Base-by-base conservation (phyloP, 2,329 filamentous ascomycete species). In the Pseudogymnoascus sp. region DNA sequence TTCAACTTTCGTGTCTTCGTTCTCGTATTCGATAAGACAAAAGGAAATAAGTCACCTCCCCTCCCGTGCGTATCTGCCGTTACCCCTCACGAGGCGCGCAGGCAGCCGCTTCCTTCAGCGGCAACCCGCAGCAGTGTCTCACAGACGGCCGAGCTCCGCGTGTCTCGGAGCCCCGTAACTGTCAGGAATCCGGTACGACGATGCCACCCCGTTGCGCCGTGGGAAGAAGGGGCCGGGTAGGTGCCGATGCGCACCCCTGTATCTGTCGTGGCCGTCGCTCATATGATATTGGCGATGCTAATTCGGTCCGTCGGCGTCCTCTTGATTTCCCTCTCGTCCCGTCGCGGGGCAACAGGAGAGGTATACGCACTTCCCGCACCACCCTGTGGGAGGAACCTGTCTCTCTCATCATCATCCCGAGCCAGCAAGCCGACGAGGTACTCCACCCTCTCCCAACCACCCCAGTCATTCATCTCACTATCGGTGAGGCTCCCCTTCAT, bases 391-490 rank as follows among this genome's bases (percentile, higher is more conserved):
- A 29, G 16, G 21, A 33, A 53, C 4, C 50, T 16, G 2, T 59
- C 50, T n/a, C 26, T 35, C 6, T 59, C 50, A 11, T 59, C 50
- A 5, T 33, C 50, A 6, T 14, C 62, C 82, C 78, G 10, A 74
- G 80, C 69, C 35, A 91, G 74, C 42, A 81, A 78, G 16, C 81
- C 78, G 3, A 90, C 77, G 21, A 84, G 79, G 62, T 81, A 79
- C 70, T 95, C 88, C 13, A 96, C 78, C 65, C 84, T 82, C 21
- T 85, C 84, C 93, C 93, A 97, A 1, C 90, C 90, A 61, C 86
- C 86, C 90, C 91, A 96, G 56, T 89, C 87, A 62, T 81, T 79
- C 50, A 79, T 77, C 67, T 87, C 84, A 10, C 82, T 81, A 24
- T 81, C 80, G 0, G 79, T 82, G 11, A 87, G 74, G 0, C 82